Base-by-base conservation (phyloP, 768 basidiomycete genomes). In the Hericium alpestre region DNA sequence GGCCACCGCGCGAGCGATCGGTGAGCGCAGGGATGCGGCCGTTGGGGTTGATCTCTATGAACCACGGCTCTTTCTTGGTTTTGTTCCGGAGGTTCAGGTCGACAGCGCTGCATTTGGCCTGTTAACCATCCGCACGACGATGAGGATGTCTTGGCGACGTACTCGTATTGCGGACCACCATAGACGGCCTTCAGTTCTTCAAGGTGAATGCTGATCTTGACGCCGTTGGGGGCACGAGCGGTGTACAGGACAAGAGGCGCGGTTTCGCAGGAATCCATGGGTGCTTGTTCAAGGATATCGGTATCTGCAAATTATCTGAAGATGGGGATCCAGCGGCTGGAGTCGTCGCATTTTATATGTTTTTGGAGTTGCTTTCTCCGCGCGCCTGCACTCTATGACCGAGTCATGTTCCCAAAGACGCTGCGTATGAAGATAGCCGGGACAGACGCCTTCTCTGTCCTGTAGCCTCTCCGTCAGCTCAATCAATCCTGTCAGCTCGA, bases 41-140 rank as follows among this genome's bases (percentile, higher is more conserved):
- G 60, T 86, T 88, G 4, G 84, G 86, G 67, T 87, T 87, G 61
- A 85, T 64, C 43, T 81, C 75, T 59, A 92, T 76, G 71, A 85
- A 93, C 86, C 86, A 91, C 0, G 78, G 77, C 65, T 88, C 82
- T 72, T 93, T 93, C 71, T 93, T 90, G 16, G 74, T 72, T 63
- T 85, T 84, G 59, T 78, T 80, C 15, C 67, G 68, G 61, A 93
- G 74, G 57, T 81, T 72, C 62, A 93, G 77, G 40, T 66, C 73
- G 59, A 79, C 68, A 49, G 75, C 66, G 37, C 83, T 84, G 67
- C 22, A 20, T 41, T 25, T 15, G 11, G 38, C 13, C 53, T 52
- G 54, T 3, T 55, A 27, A 40, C 15, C 15, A 54, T 62, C 55
- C 23, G 13, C 12, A 22, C 25, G 56, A 46, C 52, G 40, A 46